Percentiles rank a stretch among this genome's conserved stretches.
These are phyloP conservation scores for Babesia divergens DNA, from an alignment of 169 alveolate genomes.

Conservation along the genomic window DNA sequence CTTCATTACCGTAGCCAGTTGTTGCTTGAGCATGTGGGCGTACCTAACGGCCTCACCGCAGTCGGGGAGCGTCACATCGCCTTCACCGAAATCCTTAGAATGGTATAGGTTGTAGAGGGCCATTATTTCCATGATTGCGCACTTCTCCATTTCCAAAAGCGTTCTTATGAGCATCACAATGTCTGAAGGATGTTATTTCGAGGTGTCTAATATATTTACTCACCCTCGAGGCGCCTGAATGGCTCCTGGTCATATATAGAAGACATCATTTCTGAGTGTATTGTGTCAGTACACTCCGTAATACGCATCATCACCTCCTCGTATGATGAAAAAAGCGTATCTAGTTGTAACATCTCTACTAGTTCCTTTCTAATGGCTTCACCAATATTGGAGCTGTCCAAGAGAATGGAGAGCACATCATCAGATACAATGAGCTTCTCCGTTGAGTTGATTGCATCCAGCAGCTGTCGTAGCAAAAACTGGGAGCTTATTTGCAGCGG, in stretches of 20 bases:
- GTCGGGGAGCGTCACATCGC: slow-evolving; percentile 31
- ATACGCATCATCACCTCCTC: slow-evolving; percentile 46
- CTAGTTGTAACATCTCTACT: neutral
- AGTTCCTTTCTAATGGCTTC: neutral
- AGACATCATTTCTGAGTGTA: slow-evolving; percentile 58
- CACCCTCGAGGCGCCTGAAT: slow-evolving; percentile 49
- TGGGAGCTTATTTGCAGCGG: slow-evolving; percentile 27
- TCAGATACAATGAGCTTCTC: slow-evolving; percentile 45
- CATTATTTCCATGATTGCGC: slow-evolving; percentile 19
- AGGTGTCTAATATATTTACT: neutral
- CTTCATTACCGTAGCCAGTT: slow-evolving; percentile 45
- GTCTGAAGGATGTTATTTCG: neutral
- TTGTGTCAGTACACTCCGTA: slow-evolving; percentile 38
- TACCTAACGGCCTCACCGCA: slow-evolving; percentile 66
- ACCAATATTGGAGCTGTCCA: neutral
- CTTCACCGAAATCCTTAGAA: neutral
- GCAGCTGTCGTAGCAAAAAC: slow-evolving; percentile 33
- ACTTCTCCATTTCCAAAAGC: slow-evolving; percentile 58
- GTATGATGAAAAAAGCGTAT: slow-evolving; percentile 32
- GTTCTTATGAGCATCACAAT: slow-evolving; percentile 16
- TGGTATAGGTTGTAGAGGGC: slow-evolving; percentile 11
- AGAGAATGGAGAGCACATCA: neutral
- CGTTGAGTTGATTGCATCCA: slow-evolving; percentile 39
- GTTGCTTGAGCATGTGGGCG: slow-evolving; percentile 72
- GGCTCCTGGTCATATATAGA: slow-evolving; percentile 36